phyloP scores from a whole-genome alignment of 345 rosid genomes.

The Ceriops tagal region DNA sequence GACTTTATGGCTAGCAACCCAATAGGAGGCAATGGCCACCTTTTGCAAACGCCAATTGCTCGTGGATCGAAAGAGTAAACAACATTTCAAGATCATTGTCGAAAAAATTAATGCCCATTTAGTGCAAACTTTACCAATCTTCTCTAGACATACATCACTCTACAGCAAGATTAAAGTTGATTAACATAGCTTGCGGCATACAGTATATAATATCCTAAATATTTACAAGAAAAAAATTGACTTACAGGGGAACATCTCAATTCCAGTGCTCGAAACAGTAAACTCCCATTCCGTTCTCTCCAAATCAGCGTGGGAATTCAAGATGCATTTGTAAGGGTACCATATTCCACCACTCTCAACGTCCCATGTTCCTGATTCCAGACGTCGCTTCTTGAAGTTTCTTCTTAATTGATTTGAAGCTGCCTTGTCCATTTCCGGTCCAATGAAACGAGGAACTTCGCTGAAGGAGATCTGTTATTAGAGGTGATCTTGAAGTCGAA shows the following conservation, averaged over 20 bases:
- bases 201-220: not conserved
- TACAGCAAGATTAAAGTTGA: no score
- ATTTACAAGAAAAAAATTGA: not conserved
- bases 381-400: slow-evolving; percentile 78
- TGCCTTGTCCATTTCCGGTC: slow-evolving; percentile 52
- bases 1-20: no score
- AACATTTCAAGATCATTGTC: no score
- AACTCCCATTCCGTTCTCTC: not conserved
- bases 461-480: slow-evolving; percentile 59
- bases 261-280: not conserved
- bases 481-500: slow-evolving; percentile 38
- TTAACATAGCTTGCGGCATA: no score
- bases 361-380: slow-evolving; percentile 58
- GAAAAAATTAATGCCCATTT: no score
- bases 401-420: slow-evolving; percentile 67
- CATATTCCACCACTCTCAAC: slow-evolving; percentile 34
- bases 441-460: slow-evolving; percentile 64
- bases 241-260: not conserved
- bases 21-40: no score
- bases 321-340: not conserved
- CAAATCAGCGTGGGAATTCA: not conserved
- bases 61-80: no score
- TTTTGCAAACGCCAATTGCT: no score
- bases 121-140: no score
- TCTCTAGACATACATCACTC: no score